phyloP scores from a whole-genome alignment of 2,329 filamentous ascomycete species.

The Myriosclerotinia scirpicola region DNA sequence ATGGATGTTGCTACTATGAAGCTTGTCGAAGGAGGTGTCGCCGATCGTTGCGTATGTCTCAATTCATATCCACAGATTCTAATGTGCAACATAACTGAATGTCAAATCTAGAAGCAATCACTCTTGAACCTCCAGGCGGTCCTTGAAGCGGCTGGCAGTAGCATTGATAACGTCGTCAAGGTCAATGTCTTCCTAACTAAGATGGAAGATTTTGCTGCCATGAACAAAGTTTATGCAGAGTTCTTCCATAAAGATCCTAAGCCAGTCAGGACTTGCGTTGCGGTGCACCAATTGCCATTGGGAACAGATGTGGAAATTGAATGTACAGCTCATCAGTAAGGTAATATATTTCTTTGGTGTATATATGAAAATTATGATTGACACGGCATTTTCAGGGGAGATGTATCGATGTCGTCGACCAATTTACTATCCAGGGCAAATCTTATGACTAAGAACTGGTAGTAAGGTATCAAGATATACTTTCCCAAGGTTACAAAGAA shows the following conservation, averaged over 20 bases:
- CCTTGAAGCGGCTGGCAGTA: constrained; percentile 59
- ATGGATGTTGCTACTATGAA: constrained; percentile 55
- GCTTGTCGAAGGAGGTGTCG: constrained; percentile 57
- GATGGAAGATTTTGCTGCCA: constrained; percentile 62
- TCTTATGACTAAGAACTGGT: constrained; percentile 17
- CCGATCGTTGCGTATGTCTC: constrained; percentile 52
- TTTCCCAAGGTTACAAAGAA: not conserved
- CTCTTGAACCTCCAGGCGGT: constrained; percentile 60
- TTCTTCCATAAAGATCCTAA: constrained; percentile 49
- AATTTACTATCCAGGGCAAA: constrained; percentile 1
- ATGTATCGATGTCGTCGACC: not conserved
- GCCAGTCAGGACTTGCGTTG: constrained; percentile 52
- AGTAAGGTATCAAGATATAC: not conserved
- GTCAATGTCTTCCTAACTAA: constrained; percentile 65
- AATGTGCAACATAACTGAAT: not conserved
- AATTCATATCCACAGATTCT: not conserved
- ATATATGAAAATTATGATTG: not conserved
- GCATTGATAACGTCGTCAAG: constrained; percentile 62
- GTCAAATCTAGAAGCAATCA: constrained; percentile 48
- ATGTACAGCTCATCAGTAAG: constrained; percentile 46
- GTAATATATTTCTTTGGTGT: constrained; percentile 16
- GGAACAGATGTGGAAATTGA: constrained; percentile 56
- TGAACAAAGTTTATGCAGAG: constrained; percentile 57
- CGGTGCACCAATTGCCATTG: constrained; percentile 51
- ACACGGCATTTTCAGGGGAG: not conserved